Conservation (phyloP, 306 rosid genomes). For the Prunus mongolica region DNA sequence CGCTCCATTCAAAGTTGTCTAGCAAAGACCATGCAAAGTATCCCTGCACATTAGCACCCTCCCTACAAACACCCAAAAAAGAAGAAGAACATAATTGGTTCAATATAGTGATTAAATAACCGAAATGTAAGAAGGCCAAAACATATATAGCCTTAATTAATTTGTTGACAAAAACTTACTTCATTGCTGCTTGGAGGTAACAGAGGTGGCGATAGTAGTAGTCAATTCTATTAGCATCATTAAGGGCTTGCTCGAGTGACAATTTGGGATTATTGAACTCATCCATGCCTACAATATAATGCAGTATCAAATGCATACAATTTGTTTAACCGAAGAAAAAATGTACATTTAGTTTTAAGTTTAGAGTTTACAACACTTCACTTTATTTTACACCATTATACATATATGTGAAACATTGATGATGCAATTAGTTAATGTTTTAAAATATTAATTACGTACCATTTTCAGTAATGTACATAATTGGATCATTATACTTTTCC, state of each 20-base stretch:
- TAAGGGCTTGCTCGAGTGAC: neutral
- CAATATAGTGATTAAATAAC: too few species aligned
- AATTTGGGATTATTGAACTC: constrained; percentile 44
- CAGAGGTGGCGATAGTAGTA: constrained; percentile 38
- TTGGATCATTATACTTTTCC: too few species aligned
- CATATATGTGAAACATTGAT: neutral
- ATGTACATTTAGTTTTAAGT: too few species aligned
- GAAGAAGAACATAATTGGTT: neutral
- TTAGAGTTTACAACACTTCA: too few species aligned
- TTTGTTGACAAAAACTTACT: constrained; percentile 25
- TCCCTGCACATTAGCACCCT: constrained; percentile 58
- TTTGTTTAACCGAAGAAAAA: too few species aligned
- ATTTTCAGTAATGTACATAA: too few species aligned
- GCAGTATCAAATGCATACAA: too few species aligned
- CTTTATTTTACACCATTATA: too few species aligned
- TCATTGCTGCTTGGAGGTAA: constrained; percentile 10
- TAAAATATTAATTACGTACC: too few species aligned
- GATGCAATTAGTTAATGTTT: too few species aligned
- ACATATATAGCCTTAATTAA: neutral
- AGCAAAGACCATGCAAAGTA: constrained; percentile 68
- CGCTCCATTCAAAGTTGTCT: constrained; percentile 56
- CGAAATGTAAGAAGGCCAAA: neutral
- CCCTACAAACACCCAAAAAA: constrained; percentile 20
- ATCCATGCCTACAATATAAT: constrained; percentile 38
- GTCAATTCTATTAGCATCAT: constrained; percentile 45